Evolutionary conservation across 2,329 filamentous ascomycete genomes (phyloP).

Genomic region (Neodidymelliopsis sp.): DNA sequence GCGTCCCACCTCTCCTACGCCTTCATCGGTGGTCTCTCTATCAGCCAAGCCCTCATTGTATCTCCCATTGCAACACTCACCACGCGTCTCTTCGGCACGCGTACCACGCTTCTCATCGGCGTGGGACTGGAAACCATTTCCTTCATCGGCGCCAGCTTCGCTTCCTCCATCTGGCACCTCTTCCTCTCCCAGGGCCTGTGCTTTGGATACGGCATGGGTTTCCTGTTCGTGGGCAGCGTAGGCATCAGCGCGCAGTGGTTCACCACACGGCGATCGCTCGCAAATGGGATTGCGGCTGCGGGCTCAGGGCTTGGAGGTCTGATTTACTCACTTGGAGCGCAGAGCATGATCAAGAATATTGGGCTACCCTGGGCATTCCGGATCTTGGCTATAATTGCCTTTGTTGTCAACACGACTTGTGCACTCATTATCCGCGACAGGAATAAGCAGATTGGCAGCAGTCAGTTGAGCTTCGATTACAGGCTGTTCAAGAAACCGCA

Average conservation of each 20-base stretch:
- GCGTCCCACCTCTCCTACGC: constrained; percentile 73
- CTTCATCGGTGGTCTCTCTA: constrained; percentile 77
- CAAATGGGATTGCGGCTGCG: constrained; percentile 72
- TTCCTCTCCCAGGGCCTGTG: constrained; percentile 77
- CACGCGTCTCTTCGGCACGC: constrained; percentile 69
- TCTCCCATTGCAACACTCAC: constrained; percentile 72
- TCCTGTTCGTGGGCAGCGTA: constrained; percentile 74
- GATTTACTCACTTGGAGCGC: constrained; percentile 70
- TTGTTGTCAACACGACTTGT: constrained; percentile 69
- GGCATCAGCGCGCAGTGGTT: constrained; percentile 79
- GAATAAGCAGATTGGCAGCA: constrained; percentile 73
- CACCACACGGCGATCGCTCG: constrained; percentile 69
- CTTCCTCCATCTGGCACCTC: constrained; percentile 74
- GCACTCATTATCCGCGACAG: constrained; percentile 72
- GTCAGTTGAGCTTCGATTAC: constrained; percentile 61
- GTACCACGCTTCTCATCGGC: constrained; percentile 69
- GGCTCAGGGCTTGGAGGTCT: constrained; percentile 79
- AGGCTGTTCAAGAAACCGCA: constrained; percentile 67
- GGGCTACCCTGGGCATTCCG: constrained; percentile 73
- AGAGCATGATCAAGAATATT: constrained; percentile 71
- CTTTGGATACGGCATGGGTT: constrained; percentile 81
- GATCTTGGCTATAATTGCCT: constrained; percentile 69
- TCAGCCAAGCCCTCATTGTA: constrained; percentile 70
- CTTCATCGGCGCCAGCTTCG: constrained; percentile 75
- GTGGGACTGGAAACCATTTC: constrained; percentile 68